phyloP scores from a whole-genome alignment of 768 basidiomycete genomes.

The Gloeophyllum trabeum region DNA sequence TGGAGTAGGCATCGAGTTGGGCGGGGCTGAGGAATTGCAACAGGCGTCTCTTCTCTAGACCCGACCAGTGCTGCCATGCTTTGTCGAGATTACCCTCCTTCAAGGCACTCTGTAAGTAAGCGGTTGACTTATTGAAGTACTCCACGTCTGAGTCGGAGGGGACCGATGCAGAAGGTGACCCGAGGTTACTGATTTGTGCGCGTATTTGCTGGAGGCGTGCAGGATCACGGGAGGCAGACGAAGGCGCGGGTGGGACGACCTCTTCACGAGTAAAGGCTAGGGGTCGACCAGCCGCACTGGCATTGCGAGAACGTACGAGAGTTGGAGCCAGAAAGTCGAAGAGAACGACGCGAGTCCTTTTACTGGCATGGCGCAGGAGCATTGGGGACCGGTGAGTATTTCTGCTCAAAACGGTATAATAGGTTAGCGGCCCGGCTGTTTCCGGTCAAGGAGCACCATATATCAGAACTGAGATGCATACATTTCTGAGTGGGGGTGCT shows the following conservation, averaged over 20 bases:
- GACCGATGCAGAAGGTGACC: no score
- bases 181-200: no score
- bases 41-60: constrained; percentile 30
- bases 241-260: no score
- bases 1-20: constrained; percentile 29
- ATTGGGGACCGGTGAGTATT: no score
- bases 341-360: constrained; percentile 11
- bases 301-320: constrained; percentile 12
- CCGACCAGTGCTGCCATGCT: constrained; percentile 26
- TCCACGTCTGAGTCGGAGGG: no score
- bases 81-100: constrained; percentile 19
- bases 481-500: no score
- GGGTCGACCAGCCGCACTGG: constrained; percentile 7
- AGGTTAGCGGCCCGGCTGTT: no score
- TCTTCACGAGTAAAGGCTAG: constrained; percentile 8
- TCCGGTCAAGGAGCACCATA: no score
- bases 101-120: constrained; percentile 27
- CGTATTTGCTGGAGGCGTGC: no score
- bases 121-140: constrained; percentile 25
- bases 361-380: constrained; percentile 6
- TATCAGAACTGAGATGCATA: no score
- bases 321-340: constrained; percentile 34
- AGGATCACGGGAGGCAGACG: no score
- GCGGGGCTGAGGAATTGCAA: constrained; percentile 31
- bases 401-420: no score